These are phyloP conservation scores for Westerdykella aurantiaca DNA, from an alignment of 2,329 filamentous ascomycete species.

Conservation along the genomic window DNA sequence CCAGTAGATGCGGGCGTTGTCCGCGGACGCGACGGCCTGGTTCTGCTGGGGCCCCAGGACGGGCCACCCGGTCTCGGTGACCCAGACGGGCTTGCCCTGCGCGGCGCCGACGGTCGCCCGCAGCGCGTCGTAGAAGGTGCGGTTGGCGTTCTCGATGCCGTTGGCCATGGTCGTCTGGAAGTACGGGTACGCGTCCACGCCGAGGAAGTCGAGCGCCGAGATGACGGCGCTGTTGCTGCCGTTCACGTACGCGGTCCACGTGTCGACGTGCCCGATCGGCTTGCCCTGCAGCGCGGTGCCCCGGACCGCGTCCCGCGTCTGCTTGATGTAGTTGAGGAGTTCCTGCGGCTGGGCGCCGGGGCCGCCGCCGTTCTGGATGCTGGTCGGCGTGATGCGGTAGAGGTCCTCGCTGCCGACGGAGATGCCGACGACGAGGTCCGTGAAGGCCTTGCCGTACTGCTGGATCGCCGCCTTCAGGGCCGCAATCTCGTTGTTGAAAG, in stretches of 20 bases:
- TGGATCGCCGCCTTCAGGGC: conserved; percentile 65
- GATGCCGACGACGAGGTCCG: conserved; percentile 68
- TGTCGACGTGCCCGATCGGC: conserved; percentile 79
- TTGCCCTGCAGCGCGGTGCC: conserved; percentile 55
- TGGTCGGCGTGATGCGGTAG: conserved; percentile 57
- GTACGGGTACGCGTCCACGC: conserved; percentile 80
- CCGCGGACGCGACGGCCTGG: conserved; percentile 54
- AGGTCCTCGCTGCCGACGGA: conserved; percentile 80
- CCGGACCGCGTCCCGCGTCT: conserved; percentile 59
- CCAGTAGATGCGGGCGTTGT: conserved; percentile 78
- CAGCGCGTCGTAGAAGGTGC: conserved; percentile 64
- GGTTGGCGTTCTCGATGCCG: conserved; percentile 57
- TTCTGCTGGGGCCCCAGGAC: conserved; percentile 61
- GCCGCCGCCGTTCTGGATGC: conserved; percentile 55
- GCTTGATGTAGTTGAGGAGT: conserved; percentile 64
- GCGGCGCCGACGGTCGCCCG: conserved; percentile 54
- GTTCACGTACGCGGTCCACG: conserved; percentile 69
- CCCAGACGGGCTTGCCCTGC: conserved; percentile 68
- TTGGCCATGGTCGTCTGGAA: conserved; percentile 59
- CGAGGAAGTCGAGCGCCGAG: conserved; percentile 68
- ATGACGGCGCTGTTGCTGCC: conserved; percentile 65
- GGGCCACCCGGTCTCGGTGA: conserved; percentile 87
- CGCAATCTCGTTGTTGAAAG: conserved; percentile 65
- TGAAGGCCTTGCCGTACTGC: conserved; percentile 62
- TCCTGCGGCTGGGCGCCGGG: conserved; percentile 57